Conservation (phyloP, 257 asterid genomes). For the Jaltomata sinuosa region DNA sequence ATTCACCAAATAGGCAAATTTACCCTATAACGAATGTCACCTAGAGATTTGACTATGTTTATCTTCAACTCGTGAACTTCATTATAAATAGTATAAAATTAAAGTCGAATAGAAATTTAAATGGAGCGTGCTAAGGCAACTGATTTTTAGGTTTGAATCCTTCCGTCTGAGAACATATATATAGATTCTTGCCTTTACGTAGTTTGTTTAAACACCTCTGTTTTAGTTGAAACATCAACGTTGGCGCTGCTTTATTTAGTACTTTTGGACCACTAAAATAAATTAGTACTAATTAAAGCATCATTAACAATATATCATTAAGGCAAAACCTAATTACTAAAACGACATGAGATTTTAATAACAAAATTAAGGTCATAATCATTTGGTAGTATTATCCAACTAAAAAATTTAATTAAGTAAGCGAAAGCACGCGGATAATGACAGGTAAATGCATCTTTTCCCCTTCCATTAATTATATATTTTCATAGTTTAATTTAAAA, state of each 20-base stretch:
- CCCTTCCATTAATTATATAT: not conserved
- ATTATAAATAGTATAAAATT: not conserved
- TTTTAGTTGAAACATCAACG: not conserved
- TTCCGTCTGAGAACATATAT: not conserved
- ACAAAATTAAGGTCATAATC: not conserved
- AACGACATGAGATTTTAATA: slow-evolving; percentile 17
- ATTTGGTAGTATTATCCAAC: not conserved
- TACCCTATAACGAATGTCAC: not conserved
- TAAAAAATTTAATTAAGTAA: not conserved
- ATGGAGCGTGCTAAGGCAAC: not conserved
- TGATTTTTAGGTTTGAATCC: not conserved
- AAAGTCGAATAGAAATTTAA: not conserved
- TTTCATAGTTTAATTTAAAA: not conserved
- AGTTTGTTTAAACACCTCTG: not conserved
- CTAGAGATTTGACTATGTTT: not conserved
- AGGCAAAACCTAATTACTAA: slow-evolving; percentile 25
- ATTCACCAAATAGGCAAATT: not conserved
- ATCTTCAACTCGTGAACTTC: not conserved
- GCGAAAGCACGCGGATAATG: slow-evolving; percentile 23
- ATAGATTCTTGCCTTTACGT: not conserved
- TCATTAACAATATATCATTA: slow-evolving; percentile 9
- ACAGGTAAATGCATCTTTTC: slow-evolving; percentile 4
- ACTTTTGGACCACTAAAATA: not conserved
- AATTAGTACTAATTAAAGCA: slow-evolving; percentile 1
- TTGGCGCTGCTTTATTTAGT: not conserved